Evolutionary conservation across 345 rosid genomes (phyloP).

Genomic region (Acer saccharum): DNA sequence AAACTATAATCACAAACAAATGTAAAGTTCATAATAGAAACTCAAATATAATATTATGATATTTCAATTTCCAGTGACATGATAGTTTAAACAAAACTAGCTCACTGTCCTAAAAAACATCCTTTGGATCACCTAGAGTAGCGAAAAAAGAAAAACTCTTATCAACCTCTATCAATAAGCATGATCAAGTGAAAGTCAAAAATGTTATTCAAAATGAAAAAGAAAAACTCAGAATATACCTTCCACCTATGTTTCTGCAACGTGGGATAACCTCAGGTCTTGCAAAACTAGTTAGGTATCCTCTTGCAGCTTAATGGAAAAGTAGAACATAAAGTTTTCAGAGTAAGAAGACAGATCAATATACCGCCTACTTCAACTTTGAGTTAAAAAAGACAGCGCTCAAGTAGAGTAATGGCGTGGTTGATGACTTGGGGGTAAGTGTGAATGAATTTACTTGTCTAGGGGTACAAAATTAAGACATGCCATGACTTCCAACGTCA

Average conservation of each 20-base stretch:
- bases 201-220: neutral
- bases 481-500: neutral
- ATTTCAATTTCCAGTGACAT: neutral
- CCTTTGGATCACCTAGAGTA: neutral
- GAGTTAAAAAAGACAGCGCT: neutral
- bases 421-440: neutral
- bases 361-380: too few relatives aligned
- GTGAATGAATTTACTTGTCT: too few relatives aligned
- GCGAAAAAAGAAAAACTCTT: neutral
- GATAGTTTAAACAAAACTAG: neutral
- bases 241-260: neutral
- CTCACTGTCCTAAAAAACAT: neutral
- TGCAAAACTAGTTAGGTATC: neutral
- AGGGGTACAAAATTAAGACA: neutral
- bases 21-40: neutral
- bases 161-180: neutral
- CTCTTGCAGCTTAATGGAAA: neutral
- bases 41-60: neutral
- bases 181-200: neutral
- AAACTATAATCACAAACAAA: neutral
- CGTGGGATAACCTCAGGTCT: neutral
- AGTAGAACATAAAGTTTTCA: too few relatives aligned
- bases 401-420: neutral
- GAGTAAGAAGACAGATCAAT: neutral
- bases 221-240: neutral